Percentiles rank a stretch among this genome's conserved stretches.
Evolutionary conservation across 2,329 filamentous ascomycete species (phyloP).

Genomic region (Cordyceps cateniannulata): DNA sequence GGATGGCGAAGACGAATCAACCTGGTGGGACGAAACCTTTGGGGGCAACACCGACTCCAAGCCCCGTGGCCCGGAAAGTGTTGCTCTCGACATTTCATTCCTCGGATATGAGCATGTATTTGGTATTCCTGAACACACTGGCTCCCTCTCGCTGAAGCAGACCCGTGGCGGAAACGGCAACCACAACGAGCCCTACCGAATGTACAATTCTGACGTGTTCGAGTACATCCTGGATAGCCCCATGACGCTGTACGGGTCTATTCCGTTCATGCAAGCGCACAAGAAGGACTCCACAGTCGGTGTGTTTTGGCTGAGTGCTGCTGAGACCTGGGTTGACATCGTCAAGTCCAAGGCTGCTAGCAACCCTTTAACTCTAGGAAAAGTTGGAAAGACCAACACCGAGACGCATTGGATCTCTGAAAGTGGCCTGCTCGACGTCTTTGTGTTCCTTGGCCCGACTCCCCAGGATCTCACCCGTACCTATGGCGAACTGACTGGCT

Average conservation of each 20-base stretch:
- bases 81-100: conserved; percentile 88
- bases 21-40: conserved; percentile 97
- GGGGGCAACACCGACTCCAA: conserved; percentile 94
- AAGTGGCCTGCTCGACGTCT: conserved; percentile 80
- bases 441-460: conserved; percentile 87
- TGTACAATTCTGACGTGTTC: conserved; percentile 97
- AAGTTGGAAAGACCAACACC: conserved; percentile 64
- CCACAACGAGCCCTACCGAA: conserved; percentile 80
- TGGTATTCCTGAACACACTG: conserved; percentile 89
- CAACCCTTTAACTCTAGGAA: conserved; percentile 72
- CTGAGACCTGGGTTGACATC: conserved; percentile 96
- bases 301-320: conserved; percentile 94
- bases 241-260: conserved; percentile 97
- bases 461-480: conserved; percentile 74
- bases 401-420: conserved; percentile 98
- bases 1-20: conserved; percentile 67
- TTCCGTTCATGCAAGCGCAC: conserved; percentile 97
- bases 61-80: conserved; percentile 87
- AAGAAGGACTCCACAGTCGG: conserved; percentile 89
- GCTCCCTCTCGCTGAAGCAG: conserved; percentile 79
- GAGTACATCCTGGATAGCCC: conserved; percentile 96
- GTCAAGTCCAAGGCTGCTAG: conserved; percentile 67
- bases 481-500: conserved; percentile 87
- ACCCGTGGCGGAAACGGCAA: conserved; percentile 84
- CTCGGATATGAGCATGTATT: conserved; percentile 87